Evolutionary conservation across 495 filamentous ascomycete species (phyloP), one percentile per base, ranked within the genome.

Genomic region (Diplogelasinospora grovesii): DNA sequence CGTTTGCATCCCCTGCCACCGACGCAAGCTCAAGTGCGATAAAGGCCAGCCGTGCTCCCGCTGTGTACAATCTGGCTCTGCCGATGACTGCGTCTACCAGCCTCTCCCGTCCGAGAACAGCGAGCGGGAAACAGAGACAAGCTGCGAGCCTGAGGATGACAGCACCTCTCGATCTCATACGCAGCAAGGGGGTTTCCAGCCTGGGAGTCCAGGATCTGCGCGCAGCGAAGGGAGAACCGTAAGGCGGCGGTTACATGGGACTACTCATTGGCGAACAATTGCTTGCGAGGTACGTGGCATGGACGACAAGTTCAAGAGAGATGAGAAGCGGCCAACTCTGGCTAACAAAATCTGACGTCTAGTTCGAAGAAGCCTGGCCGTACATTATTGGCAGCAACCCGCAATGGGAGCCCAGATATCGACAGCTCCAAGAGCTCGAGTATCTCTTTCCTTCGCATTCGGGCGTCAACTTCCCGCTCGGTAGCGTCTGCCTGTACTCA

Each of bases 1-100:
- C 26, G 54, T 57, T 5, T 57, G 54, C 32, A 57, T 57, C 9
- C 54, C 54, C 19, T 57, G 54, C 24, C 54, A 57, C 31, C 43
- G 47, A 11, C 46, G 54, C 19, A 57, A 57, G 45, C 45, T 57
- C 11, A 50, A 45, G 41, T 57, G 54, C 28, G 54, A 57, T 33
- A 57, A 57, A 34, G 43, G 43, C 4, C 50, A 48, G 35, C 54
- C 54, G 0, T 57, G 54, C 34, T 49, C 50, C 14, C 46, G 54
- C 8, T 57, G 54, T 33, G 42, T 50, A 18, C 29, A 43, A 15
- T 44, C 54, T 23, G 50, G 51, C 7, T 22, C 50, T 3, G 22
- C 50, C 9, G 37, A 36, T 22, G 54, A 57, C 13, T 57, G 54
- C 30, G 33, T 51, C 21, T 57, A 57, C 31, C 54, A 57, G 33